Evolutionary conservation across 2,329 filamentous ascomycete genomes (phyloP).

Genomic region (Drechslerella coelobrocha): DNA sequence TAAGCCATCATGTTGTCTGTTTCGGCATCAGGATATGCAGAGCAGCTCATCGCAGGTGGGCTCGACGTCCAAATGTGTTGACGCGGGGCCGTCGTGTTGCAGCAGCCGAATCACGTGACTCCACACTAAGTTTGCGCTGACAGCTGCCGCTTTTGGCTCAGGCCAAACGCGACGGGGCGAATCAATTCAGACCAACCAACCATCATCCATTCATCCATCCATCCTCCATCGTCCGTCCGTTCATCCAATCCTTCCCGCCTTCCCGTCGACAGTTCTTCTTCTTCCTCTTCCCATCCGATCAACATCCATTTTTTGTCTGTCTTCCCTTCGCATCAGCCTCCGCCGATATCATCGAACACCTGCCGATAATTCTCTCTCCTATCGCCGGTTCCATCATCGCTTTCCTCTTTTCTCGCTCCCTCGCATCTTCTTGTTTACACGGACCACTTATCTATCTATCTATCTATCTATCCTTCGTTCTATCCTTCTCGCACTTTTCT

Average conservation of each 20-base stretch:
- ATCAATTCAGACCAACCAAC: background rate
- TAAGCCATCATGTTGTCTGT: too few relatives aligned
- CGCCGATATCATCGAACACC: conserved; percentile 8
- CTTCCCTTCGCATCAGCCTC: conserved; percentile 15
- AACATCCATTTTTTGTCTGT: background rate
- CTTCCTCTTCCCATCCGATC: conserved; percentile 1
- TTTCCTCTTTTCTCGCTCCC: background rate
- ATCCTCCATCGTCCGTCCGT: conserved; percentile 2
- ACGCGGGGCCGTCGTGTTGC: background rate
- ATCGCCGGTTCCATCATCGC: background rate
- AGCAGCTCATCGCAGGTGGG: background rate
- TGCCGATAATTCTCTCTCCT: conserved; percentile 12
- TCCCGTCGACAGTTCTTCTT: conserved; percentile 1
- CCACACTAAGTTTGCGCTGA: too few relatives aligned
- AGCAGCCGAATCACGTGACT: background rate
- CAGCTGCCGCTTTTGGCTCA: conserved; percentile 2
- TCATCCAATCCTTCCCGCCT: background rate
- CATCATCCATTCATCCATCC: conserved; percentile 1
- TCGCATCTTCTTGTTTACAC: background rate
- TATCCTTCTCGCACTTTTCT: background rate
- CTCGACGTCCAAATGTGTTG: conserved; percentile 2
- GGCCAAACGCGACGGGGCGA: conserved; percentile 18
- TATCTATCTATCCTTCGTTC: background rate
- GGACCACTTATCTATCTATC: background rate
- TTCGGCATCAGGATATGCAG: too few relatives aligned